Conservation (phyloP, 2,329 filamentous ascomycete genomes). For the Aspergillus tanneri region DNA sequence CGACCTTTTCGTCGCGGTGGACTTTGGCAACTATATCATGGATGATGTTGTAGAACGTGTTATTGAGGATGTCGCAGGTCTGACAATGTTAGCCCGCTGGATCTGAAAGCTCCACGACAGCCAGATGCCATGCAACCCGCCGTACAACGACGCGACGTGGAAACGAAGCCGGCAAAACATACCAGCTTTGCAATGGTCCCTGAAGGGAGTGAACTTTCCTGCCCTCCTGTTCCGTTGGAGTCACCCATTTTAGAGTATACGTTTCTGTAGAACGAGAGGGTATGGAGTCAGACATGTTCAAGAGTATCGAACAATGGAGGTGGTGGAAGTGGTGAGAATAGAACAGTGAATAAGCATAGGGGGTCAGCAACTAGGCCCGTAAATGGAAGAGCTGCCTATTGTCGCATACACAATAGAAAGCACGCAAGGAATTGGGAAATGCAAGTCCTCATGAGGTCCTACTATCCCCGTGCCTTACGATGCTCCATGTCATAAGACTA, state of each 20-base stretch:
- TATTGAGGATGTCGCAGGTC: conserved; percentile 54
- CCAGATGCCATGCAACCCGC: too few relatives aligned
- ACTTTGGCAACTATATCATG: conserved; percentile 59
- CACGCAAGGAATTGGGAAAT: too few relatives aligned
- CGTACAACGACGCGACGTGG: too few relatives aligned
- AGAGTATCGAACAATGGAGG: neutral
- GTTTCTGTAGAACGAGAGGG: neutral
- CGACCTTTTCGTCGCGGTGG: conserved; percentile 61
- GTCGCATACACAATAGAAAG: neutral
- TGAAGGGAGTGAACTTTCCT: conserved; percentile 31
- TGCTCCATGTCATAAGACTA: neutral
- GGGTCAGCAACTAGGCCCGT: neutral
- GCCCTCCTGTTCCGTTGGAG: conserved; percentile 27
- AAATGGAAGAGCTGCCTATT: neutral
- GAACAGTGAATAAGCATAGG: neutral
- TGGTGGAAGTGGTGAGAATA: neutral
- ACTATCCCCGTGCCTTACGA: neutral
- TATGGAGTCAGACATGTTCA: neutral
- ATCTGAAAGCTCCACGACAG: too few relatives aligned
- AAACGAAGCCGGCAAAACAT: too few relatives aligned
- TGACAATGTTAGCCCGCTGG: conserved; percentile 18
- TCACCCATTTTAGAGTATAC: conserved; percentile 30
- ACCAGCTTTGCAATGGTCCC: conserved; percentile 45
- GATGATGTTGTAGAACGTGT: conserved; percentile 59
- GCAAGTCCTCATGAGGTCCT: too few relatives aligned